These are phyloP conservation scores for Remersonia thermophila DNA, from an alignment of 2,329 filamentous ascomycete species.

Conservation along the genomic window DNA sequence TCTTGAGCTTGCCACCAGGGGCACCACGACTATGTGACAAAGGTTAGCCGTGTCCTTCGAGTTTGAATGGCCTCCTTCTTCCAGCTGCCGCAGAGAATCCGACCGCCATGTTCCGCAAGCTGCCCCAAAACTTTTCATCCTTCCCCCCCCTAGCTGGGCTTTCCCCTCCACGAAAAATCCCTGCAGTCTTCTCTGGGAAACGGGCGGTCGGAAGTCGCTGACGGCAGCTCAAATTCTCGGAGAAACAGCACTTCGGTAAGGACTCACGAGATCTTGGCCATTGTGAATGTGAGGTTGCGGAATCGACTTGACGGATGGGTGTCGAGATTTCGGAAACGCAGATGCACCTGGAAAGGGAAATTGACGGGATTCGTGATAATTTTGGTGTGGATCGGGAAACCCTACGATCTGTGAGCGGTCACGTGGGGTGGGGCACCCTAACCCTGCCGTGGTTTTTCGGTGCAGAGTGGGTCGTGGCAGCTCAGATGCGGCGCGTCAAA, in stretches of 20 bases:
- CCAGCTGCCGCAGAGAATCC: not conserved
- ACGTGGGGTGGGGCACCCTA: conserved; percentile 14
- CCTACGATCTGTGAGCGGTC: conserved; percentile 18
- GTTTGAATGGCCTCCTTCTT: too few species aligned
- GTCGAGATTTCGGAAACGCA: conserved; percentile 19
- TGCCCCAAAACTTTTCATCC: not conserved
- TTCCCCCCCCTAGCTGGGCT: not conserved
- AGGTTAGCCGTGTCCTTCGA: conserved; percentile 25
- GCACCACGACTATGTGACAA: conserved; percentile 56
- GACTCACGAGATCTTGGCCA: conserved; percentile 54
- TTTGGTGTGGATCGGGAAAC: conserved; percentile 21
- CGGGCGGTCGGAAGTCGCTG: conserved; percentile 7
- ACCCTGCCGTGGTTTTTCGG: conserved; percentile 4
- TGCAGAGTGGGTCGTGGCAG: too few species aligned
- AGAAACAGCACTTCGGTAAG: conserved; percentile 10
- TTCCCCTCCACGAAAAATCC: conserved; percentile 7
- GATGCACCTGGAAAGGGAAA: conserved; percentile 12
- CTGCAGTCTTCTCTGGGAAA: not conserved
- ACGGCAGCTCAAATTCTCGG: conserved; percentile 9
- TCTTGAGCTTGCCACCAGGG: conserved; percentile 99
- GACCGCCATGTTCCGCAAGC: conserved; percentile 2
- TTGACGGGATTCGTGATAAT: conserved; percentile 19
- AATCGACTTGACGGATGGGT: conserved; percentile 19
- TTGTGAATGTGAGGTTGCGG: conserved; percentile 36
- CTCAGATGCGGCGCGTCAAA: too few species aligned